Evolutionary conservation across 805 yeast genomes (phyloP), one percentile per base, ranked within the genome.

Genomic region (Starmerella apis): DNA sequence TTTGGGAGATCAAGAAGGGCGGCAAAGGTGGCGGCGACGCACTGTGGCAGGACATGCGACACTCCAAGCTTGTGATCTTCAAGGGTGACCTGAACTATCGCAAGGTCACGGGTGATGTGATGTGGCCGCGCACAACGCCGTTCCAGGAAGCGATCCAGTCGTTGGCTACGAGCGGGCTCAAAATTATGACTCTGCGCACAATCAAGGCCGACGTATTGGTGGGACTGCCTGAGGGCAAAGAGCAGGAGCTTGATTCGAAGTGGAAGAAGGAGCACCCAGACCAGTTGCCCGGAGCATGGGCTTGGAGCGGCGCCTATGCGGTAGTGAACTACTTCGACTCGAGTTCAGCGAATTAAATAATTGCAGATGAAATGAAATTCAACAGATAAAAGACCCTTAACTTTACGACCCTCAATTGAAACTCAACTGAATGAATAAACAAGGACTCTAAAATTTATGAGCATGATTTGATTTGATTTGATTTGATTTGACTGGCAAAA

Each of bases 31-130:
- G 80, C 41, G 88, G 86, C 46, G 70, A 73, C 5, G 75, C 72
- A 45, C 69, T 86, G 23, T 80, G 82, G 68, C 63, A 74, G 6
- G 78, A 79, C 48, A 71, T 92, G 55, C 64, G 69, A 52, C 59
- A 61, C 23, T 68, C 79, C 14, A 82, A 94, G 11, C 71, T 80
- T 47, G 73, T 90, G 53, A 78, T 92, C 54, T 82, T 90, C 67
- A 92, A 92, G 69, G 99, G 99, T 51, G 99, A 92, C 62, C 74
- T 92, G 68, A 92, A 92, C 70, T 90, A 94, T 69, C 79, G 99
- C 68, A 92, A 92, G 66, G 69, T 94, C 52, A 83, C 95, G 1
- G 95, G 86, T 46, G 99, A 92, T 62, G 76, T 88, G 66, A 73
- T 73, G 59, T 92, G 99, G 99, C 79, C 79, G 18, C 75, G 82